Evolutionary conservation across 2,329 filamentous ascomycete species (phyloP), one percentile per base, ranked within the genome.

Genomic region (Ophiostoma australiae): DNA sequence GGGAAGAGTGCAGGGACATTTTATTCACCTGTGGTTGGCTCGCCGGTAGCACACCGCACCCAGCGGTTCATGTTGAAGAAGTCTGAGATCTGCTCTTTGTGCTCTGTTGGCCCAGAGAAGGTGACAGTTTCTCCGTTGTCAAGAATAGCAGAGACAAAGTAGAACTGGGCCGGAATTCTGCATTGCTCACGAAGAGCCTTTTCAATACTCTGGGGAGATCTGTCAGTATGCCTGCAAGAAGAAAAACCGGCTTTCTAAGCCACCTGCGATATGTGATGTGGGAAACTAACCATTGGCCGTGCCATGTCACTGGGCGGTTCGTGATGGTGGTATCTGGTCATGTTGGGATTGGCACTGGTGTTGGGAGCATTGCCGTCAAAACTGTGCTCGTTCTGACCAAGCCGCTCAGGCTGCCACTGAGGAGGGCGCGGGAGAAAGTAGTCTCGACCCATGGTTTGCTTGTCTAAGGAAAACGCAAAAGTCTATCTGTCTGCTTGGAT

Each of bases 171-270:
- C 1, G 83, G 81, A 66, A 88, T 85, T 52, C 82, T 81, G 74
- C 85, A 87, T 58, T 84, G 80, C 68, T 85, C 82, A 20, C 83
- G 80, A 13, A 88, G 78, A 35, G 83, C 85, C 72, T 82, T 81
- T 44, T 82, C 82, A 44, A 88, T 85, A 69, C 71, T 74, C 74
- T 75, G 13, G 3, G 27, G 1, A 48, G 37, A 69, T 58, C 8
- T 35, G 70, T 72, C 68, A 72, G 71, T 68, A 13, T 68, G 13
- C n/a, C 23, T 41, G 23, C 23, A 27, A 20, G 33, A 31, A 31
- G 27, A 44, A n/a, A 68, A 31, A 11, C 17, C 4, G 17, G 15
- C 4, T 44, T 17, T 5, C 41, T 20, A 48, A 7, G 17, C 5
- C 17, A 8, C 6, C 7, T 2, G 8, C 23, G 6, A 55, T 33